phyloP scores from a whole-genome alignment of 2,329 filamentous ascomycete species.

The Simplicillium aogashimaense region DNA sequence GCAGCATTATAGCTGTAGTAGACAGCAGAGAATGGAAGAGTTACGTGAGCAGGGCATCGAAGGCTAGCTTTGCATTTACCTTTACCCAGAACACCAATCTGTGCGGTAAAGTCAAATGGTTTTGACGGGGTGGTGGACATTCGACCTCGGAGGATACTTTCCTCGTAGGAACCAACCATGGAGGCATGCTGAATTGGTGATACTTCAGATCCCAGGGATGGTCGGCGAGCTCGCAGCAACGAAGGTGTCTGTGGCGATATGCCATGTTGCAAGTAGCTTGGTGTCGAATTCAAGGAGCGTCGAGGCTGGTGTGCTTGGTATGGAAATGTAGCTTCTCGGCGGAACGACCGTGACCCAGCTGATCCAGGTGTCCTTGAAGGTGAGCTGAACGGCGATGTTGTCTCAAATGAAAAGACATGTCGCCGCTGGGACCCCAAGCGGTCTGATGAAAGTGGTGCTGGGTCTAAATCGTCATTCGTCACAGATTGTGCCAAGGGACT shows the following conservation, averaged over 20 bases:
- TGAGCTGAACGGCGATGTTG: constrained; percentile 31
- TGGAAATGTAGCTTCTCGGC: constrained; percentile 51
- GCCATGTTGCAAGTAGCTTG: constrained; percentile 25
- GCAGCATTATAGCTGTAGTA: constrained; percentile 86
- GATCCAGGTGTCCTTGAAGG: constrained; percentile 20
- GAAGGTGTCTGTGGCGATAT: constrained; percentile 40
- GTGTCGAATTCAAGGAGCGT: constrained; percentile 58
- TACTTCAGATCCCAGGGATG: constrained; percentile 63
- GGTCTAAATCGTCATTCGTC: constrained; percentile 63
- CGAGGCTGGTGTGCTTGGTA: constrained; percentile 74
- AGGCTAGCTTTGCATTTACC: constrained; percentile 82
- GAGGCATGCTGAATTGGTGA: constrained; percentile 81
- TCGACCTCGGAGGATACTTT: constrained; percentile 85
- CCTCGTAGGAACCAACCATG: constrained; percentile 96
- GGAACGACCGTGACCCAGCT: constrained; percentile 22
- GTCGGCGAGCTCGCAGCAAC: constrained; percentile 46
- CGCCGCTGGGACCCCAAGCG: background rate
- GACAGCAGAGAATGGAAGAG: constrained; percentile 82
- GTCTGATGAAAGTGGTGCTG: background rate
- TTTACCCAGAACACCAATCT: constrained; percentile 86
- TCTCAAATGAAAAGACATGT: constrained; percentile 52
- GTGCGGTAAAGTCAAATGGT: constrained; percentile 84
- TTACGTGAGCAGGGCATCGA: constrained; percentile 82
- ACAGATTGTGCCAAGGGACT: constrained; percentile 85
- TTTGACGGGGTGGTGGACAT: constrained; percentile 97